A percentile compares a stretch with the other conserved stretches of the same genome.
These are phyloP conservation scores for Tetraselmis chui DNA, from an alignment of 139 green algal genomes.

Conservation along the genomic window DNA sequence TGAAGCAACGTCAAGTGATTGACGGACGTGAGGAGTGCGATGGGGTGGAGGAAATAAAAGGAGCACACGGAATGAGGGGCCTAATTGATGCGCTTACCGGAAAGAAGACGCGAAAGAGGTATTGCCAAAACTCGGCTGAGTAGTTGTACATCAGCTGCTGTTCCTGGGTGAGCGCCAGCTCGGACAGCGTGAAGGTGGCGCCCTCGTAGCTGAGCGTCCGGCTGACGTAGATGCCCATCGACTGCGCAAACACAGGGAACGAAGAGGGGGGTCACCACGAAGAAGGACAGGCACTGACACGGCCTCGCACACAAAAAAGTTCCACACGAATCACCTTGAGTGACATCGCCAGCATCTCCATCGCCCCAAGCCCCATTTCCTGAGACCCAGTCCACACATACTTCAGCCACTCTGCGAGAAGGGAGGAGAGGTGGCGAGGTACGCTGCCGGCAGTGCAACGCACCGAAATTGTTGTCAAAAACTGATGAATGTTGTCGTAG, in stretches of 20 bases:
- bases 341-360: slow-evolving; percentile 42
- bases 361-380: slow-evolving; percentile 17
- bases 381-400: too few relatives aligned
- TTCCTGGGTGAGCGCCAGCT: slow-evolving; percentile 1
- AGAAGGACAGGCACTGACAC: too few relatives aligned
- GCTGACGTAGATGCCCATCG: background rate
- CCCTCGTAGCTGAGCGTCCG: slow-evolving; percentile 49
- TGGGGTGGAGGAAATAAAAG: too few relatives aligned
- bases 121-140: slow-evolving; percentile 47
- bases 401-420: too few relatives aligned
- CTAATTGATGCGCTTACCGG: too few relatives aligned
- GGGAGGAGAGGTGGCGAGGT: too few relatives aligned
- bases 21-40: too few relatives aligned
- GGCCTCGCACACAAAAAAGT: too few relatives aligned
- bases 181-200: slow-evolving; percentile 64
- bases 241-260: background rate
- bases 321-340: background rate
- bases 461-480: slow-evolving; percentile 24
- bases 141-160: slow-evolving; percentile 62
- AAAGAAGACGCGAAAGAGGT: slow-evolving; percentile 45
- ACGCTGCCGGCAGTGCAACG: too few relatives aligned
- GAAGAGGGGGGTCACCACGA: too few relatives aligned
- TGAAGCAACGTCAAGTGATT: too few relatives aligned
- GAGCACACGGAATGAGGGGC: too few relatives aligned
- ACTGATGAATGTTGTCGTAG: slow-evolving; percentile 32